A percentile compares a stretch with the other conserved stretches of the same genome.
Evolutionary conservation across 148 eudicot genomes (phyloP).

Genomic region (Vaccinium myrtillus): DNA sequence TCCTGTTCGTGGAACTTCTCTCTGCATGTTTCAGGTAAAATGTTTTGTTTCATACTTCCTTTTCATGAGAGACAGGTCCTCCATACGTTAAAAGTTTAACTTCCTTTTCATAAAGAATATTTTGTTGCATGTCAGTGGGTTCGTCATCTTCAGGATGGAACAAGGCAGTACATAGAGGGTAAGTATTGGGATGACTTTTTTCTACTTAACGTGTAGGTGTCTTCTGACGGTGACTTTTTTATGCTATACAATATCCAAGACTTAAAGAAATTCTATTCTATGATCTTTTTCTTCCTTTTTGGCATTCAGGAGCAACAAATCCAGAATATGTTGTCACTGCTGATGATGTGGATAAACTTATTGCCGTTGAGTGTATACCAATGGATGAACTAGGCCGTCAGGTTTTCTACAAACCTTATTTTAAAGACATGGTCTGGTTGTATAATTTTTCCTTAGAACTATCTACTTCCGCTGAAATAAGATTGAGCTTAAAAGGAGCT

Average conservation of each 20-base stretch:
- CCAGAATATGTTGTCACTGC: slow-evolving; percentile 98
- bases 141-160: slow-evolving; percentile 97
- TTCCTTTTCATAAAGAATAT: slow-evolving; percentile 16
- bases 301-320: slow-evolving; percentile 78
- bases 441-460: not conserved
- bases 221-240: slow-evolving; percentile 4
- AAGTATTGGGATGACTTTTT: slow-evolving; percentile 13
- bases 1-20: slow-evolving; percentile 87
- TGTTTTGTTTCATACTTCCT: not conserved
- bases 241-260: not conserved
- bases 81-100: not conserved
- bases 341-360: slow-evolving; percentile 91
- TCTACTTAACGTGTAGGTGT: not conserved
- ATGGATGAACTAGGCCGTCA: slow-evolving; percentile 95
- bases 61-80: not conserved
- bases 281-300: slow-evolving; percentile 6
- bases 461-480: not conserved
- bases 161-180: slow-evolving; percentile 93
- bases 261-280: slow-evolving; percentile 10
- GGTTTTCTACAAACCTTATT: slow-evolving; percentile 35
- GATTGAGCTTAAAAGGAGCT: not conserved
- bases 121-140: slow-evolving; percentile 63
- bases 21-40: slow-evolving; percentile 88
- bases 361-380: slow-evolving; percentile 98
- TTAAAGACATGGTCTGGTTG: not conserved